phyloP scores from a whole-genome alignment of 805 yeast species.

The Wickerhamiella domercqiae region DNA sequence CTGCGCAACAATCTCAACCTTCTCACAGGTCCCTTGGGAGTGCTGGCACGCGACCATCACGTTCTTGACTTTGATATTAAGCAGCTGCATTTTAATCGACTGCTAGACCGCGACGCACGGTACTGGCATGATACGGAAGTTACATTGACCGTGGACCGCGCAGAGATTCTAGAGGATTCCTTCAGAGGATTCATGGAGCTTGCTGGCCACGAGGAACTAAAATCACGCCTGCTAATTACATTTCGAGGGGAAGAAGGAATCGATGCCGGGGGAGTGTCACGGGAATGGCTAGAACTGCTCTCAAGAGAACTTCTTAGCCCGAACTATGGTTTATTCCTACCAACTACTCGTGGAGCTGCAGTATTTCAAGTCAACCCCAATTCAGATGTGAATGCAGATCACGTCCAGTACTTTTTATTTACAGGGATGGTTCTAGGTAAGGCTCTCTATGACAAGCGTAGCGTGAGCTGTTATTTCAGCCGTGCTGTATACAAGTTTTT shows the following conservation, averaged over 20 bases:
- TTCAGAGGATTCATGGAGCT: constrained; percentile 71
- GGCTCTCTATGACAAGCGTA: constrained; percentile 75
- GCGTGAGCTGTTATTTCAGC: constrained; percentile 86
- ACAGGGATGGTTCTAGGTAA: constrained; percentile 90
- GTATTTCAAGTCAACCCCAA: constrained; percentile 93
- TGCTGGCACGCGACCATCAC: constrained; percentile 73
- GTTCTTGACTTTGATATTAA: constrained; percentile 92
- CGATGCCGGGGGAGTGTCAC: constrained; percentile 94
- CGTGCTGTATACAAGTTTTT: constrained; percentile 86
- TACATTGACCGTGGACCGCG: constrained; percentile 60
- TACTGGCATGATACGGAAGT: constrained; percentile 31
- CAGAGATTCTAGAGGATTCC: constrained; percentile 82
- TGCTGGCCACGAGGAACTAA: constrained; percentile 45
- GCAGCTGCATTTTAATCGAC: constrained; percentile 65
- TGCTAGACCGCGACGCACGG: constrained; percentile 24
- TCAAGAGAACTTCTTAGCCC: constrained; percentile 94
- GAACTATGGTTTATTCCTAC: constrained; percentile 79
- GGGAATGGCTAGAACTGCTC: constrained; percentile 95
- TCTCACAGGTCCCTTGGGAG: constrained; percentile 90
- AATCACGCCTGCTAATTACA: constrained; percentile 41
- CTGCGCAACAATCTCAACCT: constrained; percentile 79
- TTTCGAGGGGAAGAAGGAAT: constrained; percentile 92
- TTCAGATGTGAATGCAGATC: constrained; percentile 86
- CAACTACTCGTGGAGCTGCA: constrained; percentile 81
- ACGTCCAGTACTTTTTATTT: constrained; percentile 80